These are phyloP conservation scores for Pichia sorboxylosa DNA, from an alignment of 1,139 yeast species.

Conservation along the genomic window DNA sequence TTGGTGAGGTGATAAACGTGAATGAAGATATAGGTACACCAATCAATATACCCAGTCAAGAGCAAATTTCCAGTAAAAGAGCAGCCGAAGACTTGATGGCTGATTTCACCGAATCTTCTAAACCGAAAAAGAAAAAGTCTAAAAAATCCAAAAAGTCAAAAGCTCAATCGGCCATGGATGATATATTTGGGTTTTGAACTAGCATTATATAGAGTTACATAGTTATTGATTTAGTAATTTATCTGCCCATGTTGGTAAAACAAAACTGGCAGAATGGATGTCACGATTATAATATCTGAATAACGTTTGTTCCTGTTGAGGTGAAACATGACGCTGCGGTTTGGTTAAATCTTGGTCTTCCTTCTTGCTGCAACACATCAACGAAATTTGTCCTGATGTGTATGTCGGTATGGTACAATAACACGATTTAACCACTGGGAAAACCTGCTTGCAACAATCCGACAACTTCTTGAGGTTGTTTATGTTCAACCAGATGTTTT, in stretches of 20 bases:
- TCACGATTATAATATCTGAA: constrained; percentile 64
- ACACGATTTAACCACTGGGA: constrained; percentile 65
- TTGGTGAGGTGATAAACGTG: constrained; percentile 19
- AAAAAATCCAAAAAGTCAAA: constrained; percentile 19
- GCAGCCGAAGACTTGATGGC: too few species aligned
- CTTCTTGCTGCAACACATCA: constrained; percentile 70
- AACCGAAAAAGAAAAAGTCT: not conserved
- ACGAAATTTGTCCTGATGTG: constrained; percentile 92
- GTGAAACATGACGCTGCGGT: constrained; percentile 44
- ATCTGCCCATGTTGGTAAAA: constrained; percentile 78
- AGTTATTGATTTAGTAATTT: constrained; percentile 11
- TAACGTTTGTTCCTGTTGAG: constrained; percentile 37
- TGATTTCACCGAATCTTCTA: too few species aligned
- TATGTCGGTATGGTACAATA: constrained; percentile 90
- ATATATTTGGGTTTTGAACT: constrained; percentile 35
- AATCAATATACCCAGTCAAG: too few species aligned
- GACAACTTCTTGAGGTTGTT: constrained; percentile 50
- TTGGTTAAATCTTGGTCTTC: constrained; percentile 32
- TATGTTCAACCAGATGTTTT: constrained; percentile 84
- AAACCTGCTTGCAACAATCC: constrained; percentile 54
- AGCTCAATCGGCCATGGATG: constrained; percentile 35
- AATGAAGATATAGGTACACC: too few species aligned
- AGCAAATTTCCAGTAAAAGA: too few species aligned
- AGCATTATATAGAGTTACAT: not conserved
- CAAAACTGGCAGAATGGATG: constrained; percentile 71